Conservation (phyloP, 2,329 filamentous ascomycete genomes). For the Drechmeria coniospora region DNA sequence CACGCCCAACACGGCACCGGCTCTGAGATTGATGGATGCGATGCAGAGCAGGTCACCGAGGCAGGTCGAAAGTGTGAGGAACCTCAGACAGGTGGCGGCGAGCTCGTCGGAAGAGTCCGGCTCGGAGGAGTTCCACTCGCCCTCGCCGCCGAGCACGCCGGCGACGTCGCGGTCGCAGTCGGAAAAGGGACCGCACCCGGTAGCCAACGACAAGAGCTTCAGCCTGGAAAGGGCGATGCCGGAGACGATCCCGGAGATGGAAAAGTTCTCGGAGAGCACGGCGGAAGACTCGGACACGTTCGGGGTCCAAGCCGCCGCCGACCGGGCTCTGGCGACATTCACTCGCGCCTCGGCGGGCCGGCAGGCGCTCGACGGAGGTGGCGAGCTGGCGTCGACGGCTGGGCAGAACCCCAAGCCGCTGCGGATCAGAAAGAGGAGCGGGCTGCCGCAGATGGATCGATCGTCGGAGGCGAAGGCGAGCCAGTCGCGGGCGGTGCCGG, state of each 20-base stretch:
- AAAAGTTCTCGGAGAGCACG: slow-evolving; percentile 2
- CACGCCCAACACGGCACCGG: background rate
- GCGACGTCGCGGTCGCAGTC: slow-evolving; percentile 25
- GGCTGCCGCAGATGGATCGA: background rate
- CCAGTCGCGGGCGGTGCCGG: background rate
- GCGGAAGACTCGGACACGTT: slow-evolving; percentile 3
- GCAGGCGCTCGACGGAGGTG: slow-evolving; percentile 3
- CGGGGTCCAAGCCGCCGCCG: slow-evolving; percentile 7
- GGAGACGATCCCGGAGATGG: background rate
- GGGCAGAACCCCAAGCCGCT: slow-evolving; percentile 24
- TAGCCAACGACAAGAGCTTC: slow-evolving; percentile 2
- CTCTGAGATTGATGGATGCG: background rate
- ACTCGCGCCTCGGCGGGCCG: slow-evolving; percentile 7
- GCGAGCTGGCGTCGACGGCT: slow-evolving; percentile 10
- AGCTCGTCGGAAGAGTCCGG: slow-evolving; percentile 23
- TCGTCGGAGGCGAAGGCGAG: background rate
- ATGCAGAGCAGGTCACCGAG: background rate
- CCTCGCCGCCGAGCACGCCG: slow-evolving; percentile 21
- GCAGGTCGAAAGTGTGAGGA: background rate
- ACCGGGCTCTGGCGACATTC: slow-evolving; percentile 7
- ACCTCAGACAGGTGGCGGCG: slow-evolving; percentile 4
- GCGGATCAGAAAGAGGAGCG: slow-evolving; percentile 9
- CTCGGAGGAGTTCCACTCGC: slow-evolving; percentile 21
- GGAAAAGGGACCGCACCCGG: slow-evolving; percentile 16
- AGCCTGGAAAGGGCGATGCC: slow-evolving; percentile 1